Conservation (phyloP, 331 rosid genomes). For the Malus hybrid region DNA sequence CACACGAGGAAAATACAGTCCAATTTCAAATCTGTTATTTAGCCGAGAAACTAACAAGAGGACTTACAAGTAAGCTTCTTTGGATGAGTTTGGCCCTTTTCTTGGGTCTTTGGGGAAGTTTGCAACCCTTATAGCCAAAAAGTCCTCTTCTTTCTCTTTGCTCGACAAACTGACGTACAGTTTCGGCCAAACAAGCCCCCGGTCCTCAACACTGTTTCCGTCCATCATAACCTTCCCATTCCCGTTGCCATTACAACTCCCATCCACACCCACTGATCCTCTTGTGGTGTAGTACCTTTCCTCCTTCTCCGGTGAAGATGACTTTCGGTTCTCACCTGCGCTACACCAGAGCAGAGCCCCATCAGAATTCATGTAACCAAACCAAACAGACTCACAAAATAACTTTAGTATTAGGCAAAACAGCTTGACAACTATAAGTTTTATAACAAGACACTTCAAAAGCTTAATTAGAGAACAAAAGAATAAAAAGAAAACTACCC, state of each 20-base stretch:
- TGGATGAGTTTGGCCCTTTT: conserved; percentile 63
- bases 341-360: not conserved
- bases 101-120: conserved; percentile 67
- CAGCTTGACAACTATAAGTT: not conserved
- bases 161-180: conserved; percentile 47
- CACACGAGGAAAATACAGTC: not conserved
- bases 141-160: conserved; percentile 68
- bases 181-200: conserved; percentile 53
- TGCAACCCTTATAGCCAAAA: conserved; percentile 68
- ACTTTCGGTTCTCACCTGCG: conserved; percentile 22
- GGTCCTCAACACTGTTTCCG: conserved; percentile 38
- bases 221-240: conserved; percentile 33
- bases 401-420: not conserved
- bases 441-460: not conserved
- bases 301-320: conserved; percentile 68
- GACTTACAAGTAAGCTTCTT: conserved; percentile 54
- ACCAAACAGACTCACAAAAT: conserved; percentile 6
- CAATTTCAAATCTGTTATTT: not conserved
- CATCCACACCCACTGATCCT: conserved; percentile 49
- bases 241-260: not conserved
- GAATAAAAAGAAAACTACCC: too few species aligned
- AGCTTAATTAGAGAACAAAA: not conserved
- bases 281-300: conserved; percentile 66
- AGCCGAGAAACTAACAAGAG: not conserved
- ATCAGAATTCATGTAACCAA: conserved; percentile 41